Base-by-base conservation (phyloP, 2,329 filamentous ascomycete genomes). In the Microthyrium microscopicum region DNA sequence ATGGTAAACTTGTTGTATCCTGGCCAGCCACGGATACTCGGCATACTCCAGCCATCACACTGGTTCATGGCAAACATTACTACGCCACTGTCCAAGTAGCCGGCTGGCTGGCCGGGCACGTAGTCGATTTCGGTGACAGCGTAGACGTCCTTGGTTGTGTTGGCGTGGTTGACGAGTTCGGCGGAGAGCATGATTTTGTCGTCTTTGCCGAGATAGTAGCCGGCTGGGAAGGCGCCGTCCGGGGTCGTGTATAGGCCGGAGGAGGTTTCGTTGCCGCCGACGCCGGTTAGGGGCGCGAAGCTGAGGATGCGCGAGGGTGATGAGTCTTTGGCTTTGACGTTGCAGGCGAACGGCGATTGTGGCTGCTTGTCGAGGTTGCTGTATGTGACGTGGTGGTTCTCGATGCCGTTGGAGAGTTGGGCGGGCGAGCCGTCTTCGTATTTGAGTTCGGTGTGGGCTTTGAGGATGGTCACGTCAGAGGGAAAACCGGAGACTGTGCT, bases 81-180 rank as follows among this genome's bases (percentile, higher is more conserved):
- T n/a, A n/a, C n/a, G n/a, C n/a, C n/a, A n/a, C n/a, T n/a, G n/a
- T 34, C 32, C 9, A 34, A 19, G 17, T 20, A 20, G n/a, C 24
- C 16, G 6, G 18, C n/a, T 22, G 32, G 5, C 16, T 24, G 15
- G 7, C 24, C 24, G 8, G 32, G 32, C 9, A 34, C 18, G 13
- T 34, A 34, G 18, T 34, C 32, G 24, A 34, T 29, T 11, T 34
- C 32, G 2, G 25, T 20, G 18, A 34, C 32, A 3, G 24, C 20
- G 18, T 34, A 34, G 17, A 34, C n/a, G 11, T 21, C 19, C 3
- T 32, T 18, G 16, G 15, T 27, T n/a, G 16, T n/a, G 13, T 27
- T 29, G 12, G 6, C 21, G 20, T 34, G 29, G 12, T 34, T 34
- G 6, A 34, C 24, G 11, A 34, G 8, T 13, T 34, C 32, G 2